Evolutionary conservation across 2,329 filamentous ascomycete genomes (phyloP).

Genomic region (Sordariomycetes sp.): DNA sequence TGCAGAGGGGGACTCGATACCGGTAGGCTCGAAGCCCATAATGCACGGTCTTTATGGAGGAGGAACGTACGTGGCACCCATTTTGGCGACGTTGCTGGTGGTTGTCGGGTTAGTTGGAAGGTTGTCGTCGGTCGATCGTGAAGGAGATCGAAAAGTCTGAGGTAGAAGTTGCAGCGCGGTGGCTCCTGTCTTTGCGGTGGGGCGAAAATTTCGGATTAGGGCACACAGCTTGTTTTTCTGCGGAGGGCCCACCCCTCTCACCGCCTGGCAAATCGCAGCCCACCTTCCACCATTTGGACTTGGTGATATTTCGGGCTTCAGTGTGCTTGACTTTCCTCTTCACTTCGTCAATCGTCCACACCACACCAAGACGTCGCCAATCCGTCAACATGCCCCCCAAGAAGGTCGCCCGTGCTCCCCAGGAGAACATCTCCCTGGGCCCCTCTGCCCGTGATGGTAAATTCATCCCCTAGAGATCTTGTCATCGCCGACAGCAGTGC

Average conservation of each 20-base stretch:
- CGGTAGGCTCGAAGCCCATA: constrained; percentile 30
- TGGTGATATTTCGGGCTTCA: constrained; percentile 12
- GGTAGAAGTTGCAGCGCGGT: neutral
- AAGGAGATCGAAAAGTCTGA: constrained; percentile 4
- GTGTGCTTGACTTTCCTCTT: constrained; percentile 1
- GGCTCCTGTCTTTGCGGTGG: neutral
- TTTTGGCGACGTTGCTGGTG: constrained; percentile 29
- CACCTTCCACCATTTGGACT: constrained; percentile 13
- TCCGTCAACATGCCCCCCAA: constrained; percentile 79
- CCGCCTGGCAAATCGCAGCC: constrained; percentile 17
- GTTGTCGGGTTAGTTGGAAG: constrained; percentile 22
- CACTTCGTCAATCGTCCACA: constrained; percentile 1
- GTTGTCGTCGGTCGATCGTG: constrained; percentile 4
- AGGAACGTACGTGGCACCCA: constrained; percentile 45
- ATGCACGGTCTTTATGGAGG: constrained; percentile 26
- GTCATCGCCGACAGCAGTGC: constrained; percentile 7
- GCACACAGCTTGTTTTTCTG: neutral
- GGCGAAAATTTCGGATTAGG: neutral
- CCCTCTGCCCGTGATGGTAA: constrained; percentile 93
- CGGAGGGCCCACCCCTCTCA: constrained; percentile 15
- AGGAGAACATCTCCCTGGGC: constrained; percentile 98
- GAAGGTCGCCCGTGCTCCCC: constrained; percentile 72
- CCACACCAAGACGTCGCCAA: constrained; percentile 21
- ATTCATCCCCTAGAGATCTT: constrained; percentile 4
- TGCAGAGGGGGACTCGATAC: constrained; percentile 42